phyloP scores from a whole-genome alignment of 768 basidiomycete species.

The Auriscalpium orientale region DNA sequence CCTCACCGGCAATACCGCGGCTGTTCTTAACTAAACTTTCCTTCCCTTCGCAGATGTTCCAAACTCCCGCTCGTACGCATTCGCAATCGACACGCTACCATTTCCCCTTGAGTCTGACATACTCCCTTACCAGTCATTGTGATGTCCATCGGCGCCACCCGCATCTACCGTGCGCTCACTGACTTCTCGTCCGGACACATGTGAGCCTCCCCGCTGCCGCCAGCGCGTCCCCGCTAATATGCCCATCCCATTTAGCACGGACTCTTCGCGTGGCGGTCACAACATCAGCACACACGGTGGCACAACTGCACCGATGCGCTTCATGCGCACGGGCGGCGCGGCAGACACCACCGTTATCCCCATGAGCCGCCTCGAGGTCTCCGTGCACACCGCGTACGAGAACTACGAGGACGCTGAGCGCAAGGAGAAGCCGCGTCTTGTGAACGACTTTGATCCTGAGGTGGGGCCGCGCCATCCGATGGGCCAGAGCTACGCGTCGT shows the following conservation, averaged over 20 bases:
- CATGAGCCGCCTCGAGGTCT: neutral
- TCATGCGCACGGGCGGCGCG: neutral
- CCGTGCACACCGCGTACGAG: neutral
- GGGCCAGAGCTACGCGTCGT: too few species aligned
- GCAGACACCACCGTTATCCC: neutral
- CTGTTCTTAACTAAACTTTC: too few species aligned
- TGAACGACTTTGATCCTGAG: too few species aligned
- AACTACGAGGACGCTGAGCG: neutral
- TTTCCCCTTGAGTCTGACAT: neutral
- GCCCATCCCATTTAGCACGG: neutral
- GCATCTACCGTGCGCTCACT: slow-evolving; percentile 3
- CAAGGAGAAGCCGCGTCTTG: too few species aligned
- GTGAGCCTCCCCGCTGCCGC: too few species aligned
- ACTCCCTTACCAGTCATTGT: neutral
- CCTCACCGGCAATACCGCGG: too few species aligned
- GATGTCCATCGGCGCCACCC: slow-evolving; percentile 4
- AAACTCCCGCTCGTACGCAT: neutral
- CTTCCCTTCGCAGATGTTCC: slow-evolving; percentile 1
- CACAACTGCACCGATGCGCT: neutral
- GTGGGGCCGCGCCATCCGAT: too few species aligned
- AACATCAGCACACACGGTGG: too few species aligned
- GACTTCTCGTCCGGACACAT: neutral
- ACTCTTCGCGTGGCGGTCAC: neutral
- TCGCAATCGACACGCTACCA: too few species aligned
- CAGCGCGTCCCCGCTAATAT: too few species aligned